Percentiles rank a stretch among this genome's conserved stretches.
These are phyloP conservation scores for Aspergillus sclerotioniger DNA, from an alignment of 495 filamentous ascomycete species.

Conservation along the genomic window DNA sequence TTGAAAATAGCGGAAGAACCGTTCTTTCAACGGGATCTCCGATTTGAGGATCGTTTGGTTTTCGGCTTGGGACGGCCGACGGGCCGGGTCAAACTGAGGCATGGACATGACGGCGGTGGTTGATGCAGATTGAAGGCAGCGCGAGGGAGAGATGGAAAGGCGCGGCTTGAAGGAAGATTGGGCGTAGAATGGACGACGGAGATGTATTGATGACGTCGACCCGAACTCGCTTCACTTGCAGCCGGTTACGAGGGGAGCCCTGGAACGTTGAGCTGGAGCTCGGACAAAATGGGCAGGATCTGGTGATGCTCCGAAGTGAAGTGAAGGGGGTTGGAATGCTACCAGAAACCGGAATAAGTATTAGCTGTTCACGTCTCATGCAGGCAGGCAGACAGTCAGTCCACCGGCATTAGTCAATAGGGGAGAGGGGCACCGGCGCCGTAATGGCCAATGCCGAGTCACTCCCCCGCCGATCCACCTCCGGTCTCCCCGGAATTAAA, in stretches of 20 bases:
- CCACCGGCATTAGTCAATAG: not conserved
- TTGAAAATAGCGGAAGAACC: slow-evolving; percentile 78
- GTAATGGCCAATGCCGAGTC: slow-evolving; percentile 1
- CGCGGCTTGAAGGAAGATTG: not conserved
- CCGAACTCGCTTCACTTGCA: not conserved
- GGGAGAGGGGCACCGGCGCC: not conserved
- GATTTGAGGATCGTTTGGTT: slow-evolving; percentile 41
- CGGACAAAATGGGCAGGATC: not conserved
- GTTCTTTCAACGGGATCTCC: slow-evolving; percentile 59
- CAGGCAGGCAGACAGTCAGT: not conserved
- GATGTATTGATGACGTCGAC: slow-evolving; percentile 29
- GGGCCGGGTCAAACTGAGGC: slow-evolving; percentile 27
- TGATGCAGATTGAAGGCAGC: not conserved
- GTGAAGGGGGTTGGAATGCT: not conserved
- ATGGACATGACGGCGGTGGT: slow-evolving; percentile 30
- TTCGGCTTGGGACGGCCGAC: slow-evolving; percentile 38
- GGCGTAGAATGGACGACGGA: not conserved
- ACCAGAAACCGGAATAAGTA: not conserved
- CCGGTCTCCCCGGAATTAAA: not conserved
- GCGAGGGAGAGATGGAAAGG: not conserved
- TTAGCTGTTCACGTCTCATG: not conserved
- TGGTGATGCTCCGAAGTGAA: not conserved
- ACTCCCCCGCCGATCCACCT: slow-evolving; percentile 11
- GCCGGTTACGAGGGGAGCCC: not conserved
- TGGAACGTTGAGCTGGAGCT: not conserved